Base-by-base conservation (phyloP, 345 rosid genomes). In the Ricinus communis region DNA sequence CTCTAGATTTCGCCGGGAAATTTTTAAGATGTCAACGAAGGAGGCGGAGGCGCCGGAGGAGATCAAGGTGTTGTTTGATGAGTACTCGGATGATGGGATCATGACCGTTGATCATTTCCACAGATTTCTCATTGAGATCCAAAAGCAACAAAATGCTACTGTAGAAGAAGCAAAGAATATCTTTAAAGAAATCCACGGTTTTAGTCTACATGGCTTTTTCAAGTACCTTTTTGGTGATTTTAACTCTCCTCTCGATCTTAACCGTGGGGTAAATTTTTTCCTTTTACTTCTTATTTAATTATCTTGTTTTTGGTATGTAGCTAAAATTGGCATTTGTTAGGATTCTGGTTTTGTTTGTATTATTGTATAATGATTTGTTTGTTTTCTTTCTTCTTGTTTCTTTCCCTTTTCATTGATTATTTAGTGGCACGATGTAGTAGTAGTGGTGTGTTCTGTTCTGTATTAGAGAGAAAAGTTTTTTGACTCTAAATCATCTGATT, bases 31-130 rank as follows among this genome's bases (percentile, higher is more conserved):
- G 47, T n/a, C n/a, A n/a, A 0, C 81, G 97, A 55, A 86, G 86
- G 76, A 88, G 74, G 81, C 85, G 21, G 84, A 83, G 81, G 91
- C 90, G 0, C 96, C 99, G 24, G 70, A 78, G 24, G 97, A 89
- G 73, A 87, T 96, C 66, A 83, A 74, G 53, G 80, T 73, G 9
- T 82, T 77, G 6, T 95, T 93, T 62, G 30, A 30, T 19, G 54
- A 51, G 22, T 89, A 77, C 85, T 77, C 90, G 31, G 79, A 74
- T 1, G 87, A 87, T 5, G 87, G 81, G 4, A 13, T 64, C 19
- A 86, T 96, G 79, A 72, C 82, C 19, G 72, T 82, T 24, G 87
- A 79, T 56, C 93, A 85, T 67, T 77, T 96, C 63, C 83, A 66
- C 27, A 76, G 61, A 58, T 96, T 96, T 83, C 77, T 96, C 65